Evolutionary conservation across 208 protist genomes (phyloP).

Genomic region (Acanthamoeba castellanii): DNA sequence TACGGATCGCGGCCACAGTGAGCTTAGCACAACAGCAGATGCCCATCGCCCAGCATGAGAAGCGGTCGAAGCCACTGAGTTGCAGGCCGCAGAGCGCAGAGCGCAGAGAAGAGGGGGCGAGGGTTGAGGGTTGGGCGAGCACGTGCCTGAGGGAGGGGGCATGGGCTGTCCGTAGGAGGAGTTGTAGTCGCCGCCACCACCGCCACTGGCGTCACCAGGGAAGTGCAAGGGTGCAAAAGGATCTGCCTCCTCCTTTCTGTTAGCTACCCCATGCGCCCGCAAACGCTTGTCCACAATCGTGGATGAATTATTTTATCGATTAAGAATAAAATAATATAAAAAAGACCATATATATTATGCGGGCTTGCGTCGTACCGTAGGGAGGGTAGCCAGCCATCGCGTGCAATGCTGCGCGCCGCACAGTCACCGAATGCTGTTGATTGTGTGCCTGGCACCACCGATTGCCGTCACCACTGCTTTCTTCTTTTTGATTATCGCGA

Average conservation of each 20-base stretch:
- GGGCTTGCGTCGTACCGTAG: background rate
- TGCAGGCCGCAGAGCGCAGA: background rate
- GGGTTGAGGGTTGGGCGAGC: too few relatives aligned
- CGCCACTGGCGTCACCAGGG: background rate
- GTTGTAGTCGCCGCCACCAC: background rate
- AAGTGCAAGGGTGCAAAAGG: slow-evolving; percentile 2
- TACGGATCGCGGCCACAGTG: background rate
- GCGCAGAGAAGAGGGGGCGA: too few relatives aligned
- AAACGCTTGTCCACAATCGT: background rate
- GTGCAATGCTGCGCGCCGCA: too few relatives aligned
- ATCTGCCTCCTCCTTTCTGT: background rate
- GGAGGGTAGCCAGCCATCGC: background rate
- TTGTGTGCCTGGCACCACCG: too few relatives aligned
- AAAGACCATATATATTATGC: background rate
- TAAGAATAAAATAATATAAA: background rate
- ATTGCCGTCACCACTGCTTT: too few relatives aligned
- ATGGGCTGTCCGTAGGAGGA: background rate
- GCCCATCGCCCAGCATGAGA: background rate
- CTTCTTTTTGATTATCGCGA: too few relatives aligned
- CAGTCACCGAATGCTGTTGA: too few relatives aligned
- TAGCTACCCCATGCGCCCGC: too few relatives aligned
- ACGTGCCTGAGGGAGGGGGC: slow-evolving; percentile 12
- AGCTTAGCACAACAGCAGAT: too few relatives aligned
- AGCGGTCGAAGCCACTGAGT: too few relatives aligned
- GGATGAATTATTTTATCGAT: background rate